Conservation (phyloP, 768 basidiomycete genomes). For the Tricholoma saponaceum region DNA sequence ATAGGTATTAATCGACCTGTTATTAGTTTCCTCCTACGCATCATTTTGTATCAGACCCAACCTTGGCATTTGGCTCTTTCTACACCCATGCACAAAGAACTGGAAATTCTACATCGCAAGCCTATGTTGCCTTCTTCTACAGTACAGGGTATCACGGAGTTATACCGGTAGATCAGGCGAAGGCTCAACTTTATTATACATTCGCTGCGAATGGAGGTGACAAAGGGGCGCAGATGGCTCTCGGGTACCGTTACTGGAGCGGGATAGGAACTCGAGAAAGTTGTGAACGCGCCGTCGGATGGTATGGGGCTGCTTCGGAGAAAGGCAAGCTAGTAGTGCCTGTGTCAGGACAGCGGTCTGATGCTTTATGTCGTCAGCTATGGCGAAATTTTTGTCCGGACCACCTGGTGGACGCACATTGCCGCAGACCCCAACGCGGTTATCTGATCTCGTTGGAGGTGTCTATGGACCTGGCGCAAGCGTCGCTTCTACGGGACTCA, state of each 20-base stretch:
- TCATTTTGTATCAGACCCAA: constrained; percentile 59
- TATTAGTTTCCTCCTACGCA: constrained; percentile 68
- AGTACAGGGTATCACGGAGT: constrained; percentile 75
- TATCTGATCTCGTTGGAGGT: constrained; percentile 90
- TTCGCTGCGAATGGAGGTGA: constrained; percentile 89
- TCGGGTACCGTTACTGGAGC: constrained; percentile 93
- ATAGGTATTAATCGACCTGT: background rate
- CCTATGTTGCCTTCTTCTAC: constrained; percentile 83
- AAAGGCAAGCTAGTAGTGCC: constrained; percentile 45
- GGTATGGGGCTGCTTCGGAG: constrained; percentile 90
- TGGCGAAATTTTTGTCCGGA: constrained; percentile 75
- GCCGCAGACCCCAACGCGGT: constrained; percentile 71
- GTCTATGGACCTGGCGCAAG: constrained; percentile 95
- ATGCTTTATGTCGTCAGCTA: constrained; percentile 43
- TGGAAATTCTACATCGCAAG: constrained; percentile 86
- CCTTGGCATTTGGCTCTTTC: constrained; percentile 61
- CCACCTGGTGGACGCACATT: constrained; percentile 90
- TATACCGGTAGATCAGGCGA: constrained; percentile 64
- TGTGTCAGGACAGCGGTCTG: background rate
- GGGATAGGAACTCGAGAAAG: constrained; percentile 90
- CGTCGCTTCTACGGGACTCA: constrained; percentile 83
- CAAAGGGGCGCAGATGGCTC: constrained; percentile 85
- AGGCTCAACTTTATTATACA: constrained; percentile 89
- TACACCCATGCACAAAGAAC: constrained; percentile 58
- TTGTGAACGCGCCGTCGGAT: constrained; percentile 77